These are phyloP conservation scores for Pelargonium cotyledonis DNA, from an alignment of 441 rosid species.

Conservation along the genomic window DNA sequence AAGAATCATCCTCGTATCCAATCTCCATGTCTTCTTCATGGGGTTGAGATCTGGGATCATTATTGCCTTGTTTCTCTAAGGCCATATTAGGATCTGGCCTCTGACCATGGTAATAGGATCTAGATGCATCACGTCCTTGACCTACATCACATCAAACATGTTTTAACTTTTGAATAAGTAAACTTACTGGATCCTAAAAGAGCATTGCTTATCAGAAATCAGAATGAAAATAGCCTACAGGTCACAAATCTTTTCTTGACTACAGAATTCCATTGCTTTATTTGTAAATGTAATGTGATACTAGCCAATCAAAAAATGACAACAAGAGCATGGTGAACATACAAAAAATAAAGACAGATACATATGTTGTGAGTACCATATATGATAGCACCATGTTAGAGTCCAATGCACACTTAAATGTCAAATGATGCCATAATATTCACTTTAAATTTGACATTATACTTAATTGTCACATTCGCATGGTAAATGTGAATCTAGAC, in stretches of 20 bases:
- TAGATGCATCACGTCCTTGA: constrained; percentile 59
- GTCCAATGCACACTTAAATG: background rate
- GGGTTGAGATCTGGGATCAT: constrained; percentile 46
- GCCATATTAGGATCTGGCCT: constrained; percentile 39
- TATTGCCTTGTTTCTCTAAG: constrained; percentile 43
- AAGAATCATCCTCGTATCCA: constrained; percentile 42
- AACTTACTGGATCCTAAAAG: background rate
- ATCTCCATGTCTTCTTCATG: constrained; percentile 46
- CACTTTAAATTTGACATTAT: background rate
- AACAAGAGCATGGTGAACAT: background rate
- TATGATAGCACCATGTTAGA: background rate
- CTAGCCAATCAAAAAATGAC: background rate
- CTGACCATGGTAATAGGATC: constrained; percentile 55
- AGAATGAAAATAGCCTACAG: background rate
- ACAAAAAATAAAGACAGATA: background rate
- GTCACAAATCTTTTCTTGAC: background rate
- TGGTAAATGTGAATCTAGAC: background rate
- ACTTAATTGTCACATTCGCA: background rate
- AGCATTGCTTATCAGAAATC: background rate
- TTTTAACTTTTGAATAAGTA: background rate
- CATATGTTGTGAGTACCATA: background rate
- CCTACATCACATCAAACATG: constrained; percentile 35
- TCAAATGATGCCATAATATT: background rate
- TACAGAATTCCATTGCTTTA: background rate
- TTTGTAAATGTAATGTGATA: background rate